Base-by-base conservation (phyloP, 495 filamentous ascomycete species). In the Podospora australis region DNA sequence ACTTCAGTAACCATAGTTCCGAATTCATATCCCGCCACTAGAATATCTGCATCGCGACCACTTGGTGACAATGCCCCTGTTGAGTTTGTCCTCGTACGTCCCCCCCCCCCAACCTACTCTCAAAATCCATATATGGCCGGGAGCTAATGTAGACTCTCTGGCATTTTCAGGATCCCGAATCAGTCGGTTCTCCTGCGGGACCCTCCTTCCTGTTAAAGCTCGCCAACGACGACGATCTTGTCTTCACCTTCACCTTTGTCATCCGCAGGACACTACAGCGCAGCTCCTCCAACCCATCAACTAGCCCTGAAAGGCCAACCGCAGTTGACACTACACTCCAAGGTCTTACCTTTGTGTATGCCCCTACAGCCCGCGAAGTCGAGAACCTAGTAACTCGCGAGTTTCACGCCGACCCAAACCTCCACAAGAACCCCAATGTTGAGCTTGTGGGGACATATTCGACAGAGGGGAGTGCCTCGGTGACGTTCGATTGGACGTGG, bases 341-440 rank as follows among this genome's bases (percentile, higher is more conserved):
- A 44, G 90, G 90, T 28, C 77, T 98, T 5, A 98, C 92, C 6
- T 96, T 89, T 67, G 84, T 91, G 34, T 90, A 89, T 62, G 91
- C 86, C 23, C 86, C 91, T 2, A 94, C 79, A 52, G 67, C 80
- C 8, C 84, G 81, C 63, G 92, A 96, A 50, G 77, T 98, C 10
- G 92, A 96, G 58, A 96, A 92, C 54, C 72, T 98, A 21, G 83
- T 96, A 36, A 96, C 88, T 17, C 74, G 89, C 52, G 92, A 98
- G 64, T 96, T 98, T 59, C 88, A 97, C 52, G 89, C 91, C 23
- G 90, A 98, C 55, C 92, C 94, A 1, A 98, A 98, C 63, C 70
- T 98, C 23, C 92, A 98, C 70, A 96, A 95, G 61, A 96, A 97
- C 56, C 79, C 89, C 20, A 96, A 96, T 65, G 92, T 98, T 10